Conservation (phyloP, 169 alveolate genomes). For the Miamiensis avidus region DNA sequence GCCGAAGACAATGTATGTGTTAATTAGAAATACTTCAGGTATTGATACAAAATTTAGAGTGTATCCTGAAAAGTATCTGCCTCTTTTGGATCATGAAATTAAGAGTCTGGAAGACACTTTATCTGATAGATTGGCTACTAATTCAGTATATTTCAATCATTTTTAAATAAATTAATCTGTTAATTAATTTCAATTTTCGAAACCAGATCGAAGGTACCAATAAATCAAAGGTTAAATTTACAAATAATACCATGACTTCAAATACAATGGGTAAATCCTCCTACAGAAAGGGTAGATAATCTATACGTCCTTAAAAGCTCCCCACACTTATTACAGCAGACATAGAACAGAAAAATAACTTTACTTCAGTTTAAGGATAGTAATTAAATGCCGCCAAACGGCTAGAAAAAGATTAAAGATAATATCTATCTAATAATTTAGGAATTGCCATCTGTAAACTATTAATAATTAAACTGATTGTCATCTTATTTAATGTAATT, state of each 20-base stretch:
- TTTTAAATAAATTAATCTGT: too few species aligned
- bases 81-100: conserved; percentile 37
- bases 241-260: too few species aligned
- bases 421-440: conserved; percentile 77
- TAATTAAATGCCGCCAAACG: conserved; percentile 79
- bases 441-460: conserved; percentile 74
- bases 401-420: conserved; percentile 77
- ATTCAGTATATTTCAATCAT: too few species aligned
- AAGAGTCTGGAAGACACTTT: conserved; percentile 16
- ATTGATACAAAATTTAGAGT: conserved; percentile 58
- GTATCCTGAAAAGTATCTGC: conserved; percentile 45
- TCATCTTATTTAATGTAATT: not conserved
- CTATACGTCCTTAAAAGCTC: conserved; percentile 48
- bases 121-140: too few species aligned
- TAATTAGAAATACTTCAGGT: conserved; percentile 66
- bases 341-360: conserved; percentile 80
- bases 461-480: not conserved
- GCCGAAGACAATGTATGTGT: conserved; percentile 52
- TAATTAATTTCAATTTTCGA: too few species aligned
- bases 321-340: conserved; percentile 73
- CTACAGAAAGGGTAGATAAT: conserved; percentile 42
- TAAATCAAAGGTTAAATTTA: too few species aligned
- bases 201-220: too few species aligned
- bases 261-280: too few species aligned
- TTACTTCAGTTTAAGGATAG: conserved; percentile 83